These are phyloP conservation scores for Trichoderma asperellum DNA, from an alignment of 2,329 filamentous ascomycete genomes.

Conservation along the genomic window DNA sequence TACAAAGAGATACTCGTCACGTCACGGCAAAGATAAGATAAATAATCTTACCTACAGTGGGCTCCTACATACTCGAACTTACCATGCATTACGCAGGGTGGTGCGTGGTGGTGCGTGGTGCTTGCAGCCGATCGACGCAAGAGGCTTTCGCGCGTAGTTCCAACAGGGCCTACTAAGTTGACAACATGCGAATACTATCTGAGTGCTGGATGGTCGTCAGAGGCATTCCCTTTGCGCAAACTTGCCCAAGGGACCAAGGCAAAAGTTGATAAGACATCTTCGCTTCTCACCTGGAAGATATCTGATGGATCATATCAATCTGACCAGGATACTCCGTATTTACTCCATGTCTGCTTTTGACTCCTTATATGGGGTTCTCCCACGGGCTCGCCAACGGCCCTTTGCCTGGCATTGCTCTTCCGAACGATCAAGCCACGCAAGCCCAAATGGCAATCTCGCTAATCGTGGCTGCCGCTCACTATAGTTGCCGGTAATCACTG, in stretches of 20 bases:
- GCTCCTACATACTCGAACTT: neutral
- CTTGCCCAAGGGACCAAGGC: neutral
- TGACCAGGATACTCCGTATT: neutral
- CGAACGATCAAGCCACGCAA: neutral
- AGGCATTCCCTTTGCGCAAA: too few relatives aligned
- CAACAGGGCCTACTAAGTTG: neutral
- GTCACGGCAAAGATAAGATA: neutral
- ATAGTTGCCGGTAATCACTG: neutral
- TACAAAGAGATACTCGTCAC: neutral
- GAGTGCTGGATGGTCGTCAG: neutral
- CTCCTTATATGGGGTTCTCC: constrained; percentile 10
- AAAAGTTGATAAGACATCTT: neutral
- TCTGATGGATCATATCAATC: neutral
- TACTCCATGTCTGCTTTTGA: neutral
- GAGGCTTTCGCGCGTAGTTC: neutral
- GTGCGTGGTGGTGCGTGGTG: neutral
- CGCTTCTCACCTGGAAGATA: neutral
- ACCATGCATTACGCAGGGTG: neutral
- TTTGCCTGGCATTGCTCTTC: neutral
- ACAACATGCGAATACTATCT: too few relatives aligned
- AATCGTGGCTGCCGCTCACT: constrained; percentile 17
- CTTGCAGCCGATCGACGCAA: neutral
- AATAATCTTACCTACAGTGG: neutral
- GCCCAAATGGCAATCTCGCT: constrained; percentile 17
- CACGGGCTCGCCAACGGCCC: neutral